Evolutionary conservation across 2,329 filamentous ascomycete genomes (phyloP).

Genomic region (Pyrenophora graminea): DNA sequence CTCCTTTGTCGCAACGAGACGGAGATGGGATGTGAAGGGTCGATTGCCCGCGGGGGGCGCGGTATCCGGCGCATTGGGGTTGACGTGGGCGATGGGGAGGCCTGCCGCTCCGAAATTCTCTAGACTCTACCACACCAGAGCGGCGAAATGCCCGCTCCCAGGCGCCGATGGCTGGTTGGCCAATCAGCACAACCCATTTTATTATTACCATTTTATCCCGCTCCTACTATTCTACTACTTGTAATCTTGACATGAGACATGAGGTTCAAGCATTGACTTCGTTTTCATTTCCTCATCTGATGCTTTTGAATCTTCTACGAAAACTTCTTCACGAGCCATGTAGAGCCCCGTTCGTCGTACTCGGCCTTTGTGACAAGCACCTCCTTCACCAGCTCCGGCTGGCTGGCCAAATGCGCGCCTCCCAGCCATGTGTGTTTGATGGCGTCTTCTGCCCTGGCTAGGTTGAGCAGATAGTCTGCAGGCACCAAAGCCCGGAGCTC

Average conservation of each 20-base stretch:
- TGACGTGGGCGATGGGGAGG: conserved; percentile 25
- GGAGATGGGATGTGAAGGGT: conserved; percentile 22
- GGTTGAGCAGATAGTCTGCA: conserved; percentile 35
- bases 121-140: not conserved
- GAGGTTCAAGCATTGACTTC: too few relatives aligned
- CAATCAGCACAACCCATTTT: conserved; percentile 22
- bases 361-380: conserved; percentile 83
- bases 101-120: conserved; percentile 16
- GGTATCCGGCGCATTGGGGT: conserved; percentile 46
- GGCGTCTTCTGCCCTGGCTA: conserved; percentile 69
- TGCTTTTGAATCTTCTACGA: conserved; percentile 28
- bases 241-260: too few relatives aligned
- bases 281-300: too few relatives aligned
- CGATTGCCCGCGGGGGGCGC: conserved; percentile 41
- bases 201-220: too few relatives aligned
- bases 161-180: conserved; percentile 18
- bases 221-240: too few relatives aligned
- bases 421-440: conserved; percentile 84
- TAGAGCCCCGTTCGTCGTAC: conserved; percentile 81
- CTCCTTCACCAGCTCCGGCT: conserved; percentile 65
- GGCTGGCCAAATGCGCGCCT: conserved; percentile 74
- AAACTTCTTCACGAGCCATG: conserved; percentile 76
- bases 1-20: conserved; percentile 20
- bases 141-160: conserved; percentile 16
- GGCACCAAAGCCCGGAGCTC: conserved; percentile 66